These are phyloP conservation scores for Arthrinium puccinioides DNA, from an alignment of 2,329 filamentous ascomycete genomes.

Conservation along the genomic window DNA sequence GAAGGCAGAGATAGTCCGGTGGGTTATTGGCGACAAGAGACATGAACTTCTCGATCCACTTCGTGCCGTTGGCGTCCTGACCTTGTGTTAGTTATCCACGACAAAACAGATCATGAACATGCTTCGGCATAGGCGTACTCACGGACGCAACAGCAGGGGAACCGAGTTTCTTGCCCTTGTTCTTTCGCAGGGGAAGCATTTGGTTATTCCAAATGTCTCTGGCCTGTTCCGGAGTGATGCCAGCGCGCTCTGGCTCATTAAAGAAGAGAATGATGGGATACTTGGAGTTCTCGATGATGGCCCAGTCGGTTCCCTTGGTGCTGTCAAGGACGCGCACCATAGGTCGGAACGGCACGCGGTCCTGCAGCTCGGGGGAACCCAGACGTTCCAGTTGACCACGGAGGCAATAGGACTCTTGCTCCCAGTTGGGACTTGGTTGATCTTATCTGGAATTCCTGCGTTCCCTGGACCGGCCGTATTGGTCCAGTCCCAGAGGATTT, in stretches of 20 bases:
- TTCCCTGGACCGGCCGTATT: slow-evolving; percentile 21
- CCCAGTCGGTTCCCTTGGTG: slow-evolving; percentile 5
- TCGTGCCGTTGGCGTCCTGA: slow-evolving; percentile 14
- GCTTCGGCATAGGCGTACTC: background rate
- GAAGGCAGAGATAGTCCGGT: slow-evolving; percentile 2
- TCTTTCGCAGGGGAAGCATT: slow-evolving; percentile 8
- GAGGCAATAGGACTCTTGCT: slow-evolving; percentile 24
- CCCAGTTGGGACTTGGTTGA: slow-evolving; percentile 26
- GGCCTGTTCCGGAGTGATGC: background rate
- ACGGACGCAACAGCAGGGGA: slow-evolving; percentile 1
- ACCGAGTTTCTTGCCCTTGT: slow-evolving; percentile 17
- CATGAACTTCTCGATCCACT: slow-evolving; percentile 8
- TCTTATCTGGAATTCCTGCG: slow-evolving; percentile 21
- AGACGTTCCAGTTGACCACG: slow-evolving; percentile 33
- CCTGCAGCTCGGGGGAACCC: slow-evolving; percentile 28
- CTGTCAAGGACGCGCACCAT: slow-evolving; percentile 1
- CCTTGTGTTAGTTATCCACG: background rate
- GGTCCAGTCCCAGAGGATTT: slow-evolving; percentile 36
- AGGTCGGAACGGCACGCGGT: slow-evolving; percentile 25
- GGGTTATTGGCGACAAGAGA: background rate
- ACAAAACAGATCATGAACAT: no score
- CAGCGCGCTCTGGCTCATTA: slow-evolving; percentile 4
- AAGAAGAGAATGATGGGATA: slow-evolving; percentile 1
- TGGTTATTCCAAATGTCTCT: background rate
- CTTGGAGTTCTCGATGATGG: slow-evolving; percentile 12